These are phyloP conservation scores for Solanum phureja DNA, from an alignment of 257 asterid species.

Conservation along the genomic window DNA sequence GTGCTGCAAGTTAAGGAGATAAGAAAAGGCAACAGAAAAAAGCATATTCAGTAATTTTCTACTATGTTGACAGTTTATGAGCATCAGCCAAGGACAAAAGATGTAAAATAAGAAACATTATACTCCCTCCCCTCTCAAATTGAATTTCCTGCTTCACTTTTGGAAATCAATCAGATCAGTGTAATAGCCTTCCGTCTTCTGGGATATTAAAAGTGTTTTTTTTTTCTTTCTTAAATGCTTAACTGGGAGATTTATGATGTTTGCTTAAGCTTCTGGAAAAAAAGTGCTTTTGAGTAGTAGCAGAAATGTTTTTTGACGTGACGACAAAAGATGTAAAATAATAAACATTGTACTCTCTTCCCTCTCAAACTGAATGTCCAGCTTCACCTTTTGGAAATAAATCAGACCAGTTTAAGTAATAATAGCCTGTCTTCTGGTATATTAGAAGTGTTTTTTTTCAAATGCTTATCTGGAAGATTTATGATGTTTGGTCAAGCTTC, in stretches of 20 bases:
- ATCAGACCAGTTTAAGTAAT: neutral
- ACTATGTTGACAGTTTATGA: neutral
- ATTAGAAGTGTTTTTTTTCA: neutral
- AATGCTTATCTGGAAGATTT: neutral
- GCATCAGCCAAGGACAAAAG: neutral
- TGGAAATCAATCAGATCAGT: neutral
- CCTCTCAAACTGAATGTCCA: neutral
- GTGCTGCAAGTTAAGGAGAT: neutral
- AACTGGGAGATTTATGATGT: neutral
- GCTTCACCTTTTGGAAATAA: neutral
- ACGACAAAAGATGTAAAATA: neutral
- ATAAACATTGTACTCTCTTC: neutral
- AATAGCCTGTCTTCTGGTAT: neutral
- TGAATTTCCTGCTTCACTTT: neutral
- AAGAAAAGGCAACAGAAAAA: neutral
- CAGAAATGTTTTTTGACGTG: neutral
- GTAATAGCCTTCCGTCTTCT: neutral
- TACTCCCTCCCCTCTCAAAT: neutral
- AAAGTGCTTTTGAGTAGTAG: neutral
- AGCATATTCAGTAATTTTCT: neutral
- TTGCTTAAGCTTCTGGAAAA: neutral
- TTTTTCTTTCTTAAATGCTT: neutral
- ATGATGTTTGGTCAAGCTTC: neutral
- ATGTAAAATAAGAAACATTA: neutral
- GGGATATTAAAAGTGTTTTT: neutral